Evolutionary conservation across 106 monocot species (phyloP).

Genomic region (Dioscorea alata): DNA sequence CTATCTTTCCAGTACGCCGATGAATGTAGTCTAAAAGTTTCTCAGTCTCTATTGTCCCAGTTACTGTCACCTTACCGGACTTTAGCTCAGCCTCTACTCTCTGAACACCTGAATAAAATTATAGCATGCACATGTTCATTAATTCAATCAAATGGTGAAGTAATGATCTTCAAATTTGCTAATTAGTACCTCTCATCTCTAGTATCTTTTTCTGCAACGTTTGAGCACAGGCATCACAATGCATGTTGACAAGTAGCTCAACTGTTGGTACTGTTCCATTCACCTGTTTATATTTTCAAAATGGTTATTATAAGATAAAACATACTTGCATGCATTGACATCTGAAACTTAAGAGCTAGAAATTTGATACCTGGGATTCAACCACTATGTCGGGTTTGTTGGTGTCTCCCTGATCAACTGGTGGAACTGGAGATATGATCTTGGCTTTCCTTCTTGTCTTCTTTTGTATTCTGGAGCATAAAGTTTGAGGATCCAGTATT

Average conservation of each 20-base stretch:
- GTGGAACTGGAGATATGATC: conserved; percentile 51
- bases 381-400: conserved; percentile 12
- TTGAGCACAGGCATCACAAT: conserved; percentile 88
- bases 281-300: conserved; percentile 20
- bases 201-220: conserved; percentile 67
- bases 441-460: conserved; percentile 51
- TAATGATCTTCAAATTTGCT: not conserved
- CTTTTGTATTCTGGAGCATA: conserved; percentile 53
- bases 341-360: no score
- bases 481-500: conserved; percentile 59
- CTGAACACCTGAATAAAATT: conserved; percentile 55
- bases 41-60: conserved; percentile 63
- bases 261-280: conserved; percentile 38
- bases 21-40: conserved; percentile 62
- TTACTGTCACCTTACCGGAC: conserved; percentile 64
- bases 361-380: conserved; percentile 25
- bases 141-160: not conserved
- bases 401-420: conserved; percentile 21
- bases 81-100: conserved; percentile 57
- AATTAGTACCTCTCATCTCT: conserved; percentile 64
- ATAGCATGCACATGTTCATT: not conserved
- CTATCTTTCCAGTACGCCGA: conserved; percentile 65
- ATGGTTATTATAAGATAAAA: not conserved
- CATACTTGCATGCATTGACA: not conserved
- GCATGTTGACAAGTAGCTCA: conserved; percentile 89